Evolutionary conservation across 2,329 filamentous ascomycete genomes (phyloP).

Genomic region (Neurospora sp.): DNA sequence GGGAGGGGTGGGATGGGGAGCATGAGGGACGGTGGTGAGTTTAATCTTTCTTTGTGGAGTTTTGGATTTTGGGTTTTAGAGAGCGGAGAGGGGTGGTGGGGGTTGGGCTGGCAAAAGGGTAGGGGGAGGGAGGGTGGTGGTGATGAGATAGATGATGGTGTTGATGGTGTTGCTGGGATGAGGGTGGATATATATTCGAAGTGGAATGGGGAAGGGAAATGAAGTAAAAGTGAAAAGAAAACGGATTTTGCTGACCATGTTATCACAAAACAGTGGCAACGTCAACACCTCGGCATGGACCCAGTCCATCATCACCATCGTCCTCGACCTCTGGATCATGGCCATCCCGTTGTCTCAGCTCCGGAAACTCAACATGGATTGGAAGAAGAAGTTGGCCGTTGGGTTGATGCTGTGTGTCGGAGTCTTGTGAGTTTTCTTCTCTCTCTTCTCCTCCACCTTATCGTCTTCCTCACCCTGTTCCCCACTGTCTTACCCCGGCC

Average conservation of each 20-base stretch:
- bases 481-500: background rate
- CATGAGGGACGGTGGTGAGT: slow-evolving; percentile 14
- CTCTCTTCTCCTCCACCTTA: background rate
- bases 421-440: slow-evolving; percentile 19
- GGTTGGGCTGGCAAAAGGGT: background rate
- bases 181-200: too few relatives aligned
- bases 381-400: slow-evolving; percentile 34
- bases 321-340: slow-evolving; percentile 42
- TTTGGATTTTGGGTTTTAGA: background rate
- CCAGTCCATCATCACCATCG: slow-evolving; percentile 39
- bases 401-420: slow-evolving; percentile 35
- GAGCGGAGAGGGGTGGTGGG: background rate
- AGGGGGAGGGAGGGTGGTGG: background rate
- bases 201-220: too few relatives aligned
- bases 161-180: too few relatives aligned
- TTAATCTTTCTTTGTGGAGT: too few relatives aligned
- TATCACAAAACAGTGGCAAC: slow-evolving; percentile 21
- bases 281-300: slow-evolving; percentile 42
- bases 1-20: slow-evolving; percentile 40
- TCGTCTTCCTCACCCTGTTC: background rate
- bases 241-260: background rate
- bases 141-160: background rate
- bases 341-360: slow-evolving; percentile 36
- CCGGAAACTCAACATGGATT: slow-evolving; percentile 26
- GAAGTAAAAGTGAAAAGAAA: too few relatives aligned